Conservation (phyloP, 2,329 filamentous ascomycete species). For the Fusarium sp. region DNA sequence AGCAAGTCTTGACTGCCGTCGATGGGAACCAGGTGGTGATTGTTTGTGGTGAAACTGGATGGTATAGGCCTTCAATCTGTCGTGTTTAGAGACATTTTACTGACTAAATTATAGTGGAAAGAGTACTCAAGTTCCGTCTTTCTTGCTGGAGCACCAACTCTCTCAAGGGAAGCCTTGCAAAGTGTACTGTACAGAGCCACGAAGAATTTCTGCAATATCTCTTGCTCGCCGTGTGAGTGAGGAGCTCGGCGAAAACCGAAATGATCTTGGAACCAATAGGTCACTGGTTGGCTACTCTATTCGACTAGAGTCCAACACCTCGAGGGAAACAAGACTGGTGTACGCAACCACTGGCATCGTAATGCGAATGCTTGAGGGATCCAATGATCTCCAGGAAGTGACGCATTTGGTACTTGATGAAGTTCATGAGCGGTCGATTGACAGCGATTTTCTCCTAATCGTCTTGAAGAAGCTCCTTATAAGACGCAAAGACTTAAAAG, state of each 20-base stretch:
- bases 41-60: constrained; percentile 95
- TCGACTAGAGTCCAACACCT: constrained; percentile 87
- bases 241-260: constrained; percentile 86
- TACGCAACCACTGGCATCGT: constrained; percentile 94
- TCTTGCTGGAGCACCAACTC: constrained; percentile 90
- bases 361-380: constrained; percentile 95
- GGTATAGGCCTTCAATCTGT: constrained; percentile 55
- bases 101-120: constrained; percentile 72
- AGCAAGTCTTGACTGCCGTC: constrained; percentile 81
- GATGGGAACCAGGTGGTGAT: constrained; percentile 88
- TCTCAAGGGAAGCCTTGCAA: constrained; percentile 84
- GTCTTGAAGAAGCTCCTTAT: constrained; percentile 85
- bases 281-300: constrained; percentile 97
- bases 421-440: constrained; percentile 95
- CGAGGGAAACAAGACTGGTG: constrained; percentile 82
- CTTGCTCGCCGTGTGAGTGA: constrained; percentile 93
- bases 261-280: constrained; percentile 82
- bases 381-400: constrained; percentile 86
- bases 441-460: constrained; percentile 95
- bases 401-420: constrained; percentile 97
- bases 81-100: neutral
- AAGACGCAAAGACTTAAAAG: constrained; percentile 84
- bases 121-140: constrained; percentile 96
- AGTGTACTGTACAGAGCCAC: constrained; percentile 94
- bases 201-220: constrained; percentile 95